Conservation (phyloP, 2,329 filamentous ascomycete species). For the Colletotrichum lentis region DNA sequence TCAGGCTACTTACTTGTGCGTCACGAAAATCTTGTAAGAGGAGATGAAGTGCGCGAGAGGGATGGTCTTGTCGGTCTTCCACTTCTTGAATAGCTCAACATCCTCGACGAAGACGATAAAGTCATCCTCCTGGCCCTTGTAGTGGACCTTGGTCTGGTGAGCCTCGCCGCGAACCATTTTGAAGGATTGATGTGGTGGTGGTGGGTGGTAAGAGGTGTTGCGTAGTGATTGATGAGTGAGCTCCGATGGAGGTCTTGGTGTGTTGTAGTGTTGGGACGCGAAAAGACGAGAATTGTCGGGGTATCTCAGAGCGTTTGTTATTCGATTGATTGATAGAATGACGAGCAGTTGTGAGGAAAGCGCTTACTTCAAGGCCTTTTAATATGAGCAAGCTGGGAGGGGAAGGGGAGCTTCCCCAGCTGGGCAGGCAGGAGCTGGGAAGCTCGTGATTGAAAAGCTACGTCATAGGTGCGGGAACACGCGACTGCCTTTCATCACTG, state of each 20-base stretch:
- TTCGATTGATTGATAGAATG: constrained; percentile 14
- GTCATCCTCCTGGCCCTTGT: constrained; percentile 73
- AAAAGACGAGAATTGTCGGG: constrained; percentile 12
- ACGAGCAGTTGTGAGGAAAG: neutral
- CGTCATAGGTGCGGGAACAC: constrained; percentile 39
- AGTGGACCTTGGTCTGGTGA: constrained; percentile 80
- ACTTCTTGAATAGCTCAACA: constrained; percentile 74
- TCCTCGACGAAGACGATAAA: constrained; percentile 69
- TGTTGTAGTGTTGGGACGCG: constrained; percentile 27
- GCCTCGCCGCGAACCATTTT: constrained; percentile 78
- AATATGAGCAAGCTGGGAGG: constrained; percentile 18
- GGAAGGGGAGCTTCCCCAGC: constrained; percentile 34
- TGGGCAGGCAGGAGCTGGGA: constrained; percentile 25
- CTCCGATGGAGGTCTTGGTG: constrained; percentile 24
- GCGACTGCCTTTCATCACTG: constrained; percentile 37
- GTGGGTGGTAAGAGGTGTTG: constrained; percentile 26
- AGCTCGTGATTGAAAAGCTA: constrained; percentile 37
- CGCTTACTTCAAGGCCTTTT: constrained; percentile 24
- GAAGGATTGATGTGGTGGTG: constrained; percentile 37
- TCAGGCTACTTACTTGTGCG: constrained; percentile 77
- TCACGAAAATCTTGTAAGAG: constrained; percentile 88
- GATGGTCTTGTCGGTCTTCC: constrained; percentile 80
- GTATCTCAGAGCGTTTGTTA: constrained; percentile 20
- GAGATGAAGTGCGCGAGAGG: constrained; percentile 86
- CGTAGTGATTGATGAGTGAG: constrained; percentile 31